A percentile compares a stretch with the other conserved stretches of the same genome.
phyloP scores from a whole-genome alignment of 495 filamentous ascomycete species.

The Talaromyces liani region DNA sequence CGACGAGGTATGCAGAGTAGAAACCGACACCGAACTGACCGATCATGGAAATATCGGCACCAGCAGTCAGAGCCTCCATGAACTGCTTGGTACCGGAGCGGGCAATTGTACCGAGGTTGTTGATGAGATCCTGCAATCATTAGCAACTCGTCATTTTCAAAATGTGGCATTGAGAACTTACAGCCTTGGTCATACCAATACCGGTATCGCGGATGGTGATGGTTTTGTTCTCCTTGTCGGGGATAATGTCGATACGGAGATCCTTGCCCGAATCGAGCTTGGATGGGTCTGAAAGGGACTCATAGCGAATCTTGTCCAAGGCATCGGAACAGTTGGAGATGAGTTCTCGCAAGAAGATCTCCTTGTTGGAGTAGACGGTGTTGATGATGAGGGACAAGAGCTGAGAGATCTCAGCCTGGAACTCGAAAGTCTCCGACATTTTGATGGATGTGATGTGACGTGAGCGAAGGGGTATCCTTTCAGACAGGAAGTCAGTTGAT shows the following conservation, averaged over 20 bases:
- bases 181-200: slow-evolving; percentile 99
- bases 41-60: slow-evolving; percentile 99
- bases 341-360: slow-evolving; percentile 97
- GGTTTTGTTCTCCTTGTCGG: slow-evolving; percentile 93
- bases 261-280: slow-evolving; percentile 97
- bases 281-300: slow-evolving; percentile 91
- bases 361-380: slow-evolving; percentile 99
- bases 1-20: slow-evolving; percentile 99
- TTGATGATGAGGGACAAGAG: slow-evolving; percentile 98
- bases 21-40: slow-evolving; percentile 99
- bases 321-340: slow-evolving; percentile 98
- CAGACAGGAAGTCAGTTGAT: not conserved
- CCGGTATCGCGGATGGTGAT: slow-evolving; percentile 94
- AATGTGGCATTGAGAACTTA: slow-evolving; percentile 41
- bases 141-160: slow-evolving; percentile 10
- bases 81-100: slow-evolving; percentile 99
- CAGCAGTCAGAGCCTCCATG: slow-evolving; percentile 97
- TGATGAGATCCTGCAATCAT: slow-evolving; percentile 75
- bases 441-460: not conserved
- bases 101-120: slow-evolving; percentile 99
- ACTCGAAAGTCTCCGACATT: slow-evolving; percentile 82
- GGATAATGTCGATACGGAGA: slow-evolving; percentile 95
- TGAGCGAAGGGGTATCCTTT: slow-evolving; percentile 6
- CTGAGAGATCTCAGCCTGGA: slow-evolving; percentile 99
- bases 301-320: slow-evolving; percentile 99